Conservation (phyloP, 495 filamentous ascomycete species). For the Trichocladium uniseriatum region DNA sequence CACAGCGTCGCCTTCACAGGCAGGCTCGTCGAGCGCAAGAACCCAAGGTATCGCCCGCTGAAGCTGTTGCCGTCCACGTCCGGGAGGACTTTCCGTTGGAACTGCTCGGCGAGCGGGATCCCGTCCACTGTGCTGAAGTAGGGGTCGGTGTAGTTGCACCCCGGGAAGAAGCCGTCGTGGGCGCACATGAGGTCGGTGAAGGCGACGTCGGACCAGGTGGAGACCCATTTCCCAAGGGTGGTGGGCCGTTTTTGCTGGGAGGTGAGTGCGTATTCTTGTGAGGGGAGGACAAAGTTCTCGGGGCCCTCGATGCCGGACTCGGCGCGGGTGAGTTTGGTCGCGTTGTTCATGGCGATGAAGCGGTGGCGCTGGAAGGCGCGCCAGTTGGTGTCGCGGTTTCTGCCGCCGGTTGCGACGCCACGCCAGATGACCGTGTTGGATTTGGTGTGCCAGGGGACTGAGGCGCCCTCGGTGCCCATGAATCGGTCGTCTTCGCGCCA, state of each 20-base stretch:
- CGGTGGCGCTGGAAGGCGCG: slow-evolving; percentile 61
- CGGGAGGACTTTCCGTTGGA: slow-evolving; percentile 51
- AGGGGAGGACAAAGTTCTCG: background rate
- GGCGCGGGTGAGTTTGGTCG: slow-evolving; percentile 42
- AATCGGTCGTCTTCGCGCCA: slow-evolving; percentile 62
- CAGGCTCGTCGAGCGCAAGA: slow-evolving; percentile 53
- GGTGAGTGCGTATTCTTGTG: slow-evolving; percentile 30
- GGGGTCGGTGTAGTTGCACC: slow-evolving; percentile 42
- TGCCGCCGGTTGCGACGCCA: slow-evolving; percentile 59
- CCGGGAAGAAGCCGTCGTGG: background rate
- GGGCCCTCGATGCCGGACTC: slow-evolving; percentile 23
- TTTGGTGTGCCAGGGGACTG: slow-evolving; percentile 48
- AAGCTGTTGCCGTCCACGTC: slow-evolving; percentile 70
- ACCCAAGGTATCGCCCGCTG: slow-evolving; percentile 60
- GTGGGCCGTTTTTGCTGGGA: slow-evolving; percentile 15
- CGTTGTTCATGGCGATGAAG: slow-evolving; percentile 62
- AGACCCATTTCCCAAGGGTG: slow-evolving; percentile 36
- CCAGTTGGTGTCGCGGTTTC: slow-evolving; percentile 58
- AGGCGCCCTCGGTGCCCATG: slow-evolving; percentile 44
- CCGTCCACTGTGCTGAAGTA: slow-evolving; percentile 33
- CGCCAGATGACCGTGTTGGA: slow-evolving; percentile 53
- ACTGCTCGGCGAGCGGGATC: slow-evolving; percentile 46
- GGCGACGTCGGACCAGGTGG: slow-evolving; percentile 28
- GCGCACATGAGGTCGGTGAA: slow-evolving; percentile 40
- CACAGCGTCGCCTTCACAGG: slow-evolving; percentile 67